These are phyloP conservation scores for Pulchroboletus neoregius DNA, from an alignment of 1,284 basidiomycete species.

Conservation along the genomic window DNA sequence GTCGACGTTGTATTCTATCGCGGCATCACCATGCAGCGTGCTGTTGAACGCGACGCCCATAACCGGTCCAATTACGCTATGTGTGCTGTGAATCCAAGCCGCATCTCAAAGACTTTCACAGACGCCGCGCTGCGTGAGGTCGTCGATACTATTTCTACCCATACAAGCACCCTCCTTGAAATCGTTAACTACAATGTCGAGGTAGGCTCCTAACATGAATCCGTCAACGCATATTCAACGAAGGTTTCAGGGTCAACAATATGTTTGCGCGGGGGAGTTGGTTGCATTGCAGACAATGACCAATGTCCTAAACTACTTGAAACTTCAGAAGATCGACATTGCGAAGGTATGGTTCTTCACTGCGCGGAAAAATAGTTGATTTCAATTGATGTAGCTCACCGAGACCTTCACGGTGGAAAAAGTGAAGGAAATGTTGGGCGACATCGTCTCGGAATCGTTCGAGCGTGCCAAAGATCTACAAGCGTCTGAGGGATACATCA, in stretches of 20 bases:
- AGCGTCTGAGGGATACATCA: constrained; percentile 84
- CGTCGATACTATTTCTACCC: constrained; percentile 81
- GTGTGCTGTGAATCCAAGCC: constrained; percentile 97
- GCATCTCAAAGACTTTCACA: constrained; percentile 91
- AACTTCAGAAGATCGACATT: constrained; percentile 95
- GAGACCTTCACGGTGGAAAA: constrained; percentile 82
- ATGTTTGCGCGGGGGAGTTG: constrained; percentile 96
- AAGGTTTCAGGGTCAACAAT: constrained; percentile 78
- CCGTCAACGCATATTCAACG: constrained; percentile 2
- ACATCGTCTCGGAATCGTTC: constrained; percentile 86
- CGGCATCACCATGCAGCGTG: constrained; percentile 99
- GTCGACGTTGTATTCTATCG: constrained; percentile 99
- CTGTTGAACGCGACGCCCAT: constrained; percentile 89
- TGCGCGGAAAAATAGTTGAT: constrained; percentile 2
- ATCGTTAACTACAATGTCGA: constrained; percentile 99
- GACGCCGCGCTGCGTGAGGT: constrained; percentile 93
- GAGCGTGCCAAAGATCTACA: constrained; percentile 77
- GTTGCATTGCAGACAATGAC: constrained; percentile 91
- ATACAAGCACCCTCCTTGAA: constrained; percentile 81
- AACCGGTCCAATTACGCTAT: constrained; percentile 97
- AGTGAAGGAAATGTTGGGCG: constrained; percentile 87
- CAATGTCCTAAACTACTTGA: constrained; percentile 95
- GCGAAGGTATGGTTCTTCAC: constrained; percentile 61
- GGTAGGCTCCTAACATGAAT: constrained; percentile 41
- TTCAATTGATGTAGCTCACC: constrained; percentile 56